Evolutionary conservation across 2,329 filamentous ascomycete species (phyloP).

Genomic region (Apiospora rasikravindrae): DNA sequence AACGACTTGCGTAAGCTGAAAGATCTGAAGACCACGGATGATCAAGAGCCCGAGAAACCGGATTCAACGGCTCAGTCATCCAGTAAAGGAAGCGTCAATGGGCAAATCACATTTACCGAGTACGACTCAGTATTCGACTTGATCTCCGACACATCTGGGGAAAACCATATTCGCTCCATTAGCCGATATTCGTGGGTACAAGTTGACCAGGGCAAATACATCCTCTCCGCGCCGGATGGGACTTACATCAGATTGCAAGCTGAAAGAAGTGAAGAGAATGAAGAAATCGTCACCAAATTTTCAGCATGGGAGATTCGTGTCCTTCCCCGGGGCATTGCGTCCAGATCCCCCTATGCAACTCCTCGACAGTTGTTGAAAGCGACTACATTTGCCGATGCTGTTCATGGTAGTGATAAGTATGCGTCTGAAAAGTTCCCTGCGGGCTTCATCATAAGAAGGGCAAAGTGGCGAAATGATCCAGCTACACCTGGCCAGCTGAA

Average conservation of each 20-base stretch:
- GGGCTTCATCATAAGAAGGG: constrained; percentile 67
- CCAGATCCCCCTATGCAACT: constrained; percentile 67
- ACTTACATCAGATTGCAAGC: constrained; percentile 63
- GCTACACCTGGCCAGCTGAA: constrained; percentile 71
- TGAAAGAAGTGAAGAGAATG: constrained; percentile 37
- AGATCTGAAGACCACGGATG: constrained; percentile 51
- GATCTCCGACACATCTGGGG: constrained; percentile 79
- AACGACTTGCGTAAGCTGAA: constrained; percentile 65
- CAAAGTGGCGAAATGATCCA: constrained; percentile 71
- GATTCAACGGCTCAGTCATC: constrained; percentile 24
- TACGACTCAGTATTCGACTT: constrained; percentile 93
- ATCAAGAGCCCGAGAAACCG: constrained; percentile 35
- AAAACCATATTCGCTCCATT: constrained; percentile 77
- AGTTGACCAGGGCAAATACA: constrained; percentile 70
- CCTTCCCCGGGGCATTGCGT: constrained; percentile 44
- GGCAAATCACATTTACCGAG: constrained; percentile 78
- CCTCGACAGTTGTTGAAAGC: constrained; percentile 72
- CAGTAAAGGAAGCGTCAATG: background rate
- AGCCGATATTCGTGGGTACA: constrained; percentile 85
- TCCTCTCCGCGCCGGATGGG: constrained; percentile 70
- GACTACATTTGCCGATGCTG: constrained; percentile 72
- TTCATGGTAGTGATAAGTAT: constrained; percentile 85
- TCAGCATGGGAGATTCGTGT: constrained; percentile 55
- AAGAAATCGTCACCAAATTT: constrained; percentile 41
- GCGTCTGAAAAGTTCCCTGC: constrained; percentile 70